These are phyloP conservation scores for Saccharomycopsis vini DNA, from an alignment of 805 yeast species.

Conservation along the genomic window DNA sequence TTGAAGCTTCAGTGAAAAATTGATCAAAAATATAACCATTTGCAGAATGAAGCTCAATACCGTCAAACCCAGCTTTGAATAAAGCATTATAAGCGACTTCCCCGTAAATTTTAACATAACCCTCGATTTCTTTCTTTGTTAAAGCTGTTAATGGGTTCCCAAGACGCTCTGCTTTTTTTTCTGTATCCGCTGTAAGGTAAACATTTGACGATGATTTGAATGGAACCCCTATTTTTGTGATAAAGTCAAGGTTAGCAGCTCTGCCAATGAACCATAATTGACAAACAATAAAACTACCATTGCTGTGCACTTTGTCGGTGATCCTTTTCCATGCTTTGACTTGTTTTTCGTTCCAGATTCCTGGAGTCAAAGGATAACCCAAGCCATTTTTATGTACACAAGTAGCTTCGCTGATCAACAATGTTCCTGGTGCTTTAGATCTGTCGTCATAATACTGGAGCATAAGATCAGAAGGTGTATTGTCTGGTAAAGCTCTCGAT, in stretches of 20 bases:
- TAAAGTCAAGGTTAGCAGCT: slow-evolving; percentile 33
- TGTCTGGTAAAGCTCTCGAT: neutral
- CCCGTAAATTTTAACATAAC: slow-evolving; percentile 34
- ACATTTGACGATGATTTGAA: slow-evolving; percentile 32
- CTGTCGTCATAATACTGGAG: slow-evolving; percentile 48
- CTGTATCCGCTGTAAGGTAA: slow-evolving; percentile 28
- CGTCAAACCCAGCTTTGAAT: slow-evolving; percentile 44
- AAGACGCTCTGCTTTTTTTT: slow-evolving; percentile 28
- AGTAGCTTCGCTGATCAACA: slow-evolving; percentile 54
- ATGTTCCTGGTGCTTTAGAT: slow-evolving; percentile 47
- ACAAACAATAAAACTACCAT: slow-evolving; percentile 35
- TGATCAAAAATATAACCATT: slow-evolving; percentile 49
- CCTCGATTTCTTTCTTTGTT: slow-evolving; percentile 33
- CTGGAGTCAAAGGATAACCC: slow-evolving; percentile 36
- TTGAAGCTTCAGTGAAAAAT: slow-evolving; percentile 38
- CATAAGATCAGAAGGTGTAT: slow-evolving; percentile 31
- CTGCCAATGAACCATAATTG: slow-evolving; percentile 49
- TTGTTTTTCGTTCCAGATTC: slow-evolving; percentile 42
- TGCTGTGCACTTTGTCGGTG: slow-evolving; percentile 40
- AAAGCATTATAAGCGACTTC: slow-evolving; percentile 42
- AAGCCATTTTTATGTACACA: slow-evolving; percentile 36
- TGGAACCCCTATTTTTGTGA: slow-evolving; percentile 29
- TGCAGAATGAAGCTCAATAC: slow-evolving; percentile 54
- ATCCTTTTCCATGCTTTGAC: slow-evolving; percentile 40
- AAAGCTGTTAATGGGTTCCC: slow-evolving; percentile 28